Conservation (phyloP, 179 eudicot species). For the Heliamphora pulchella region DNA sequence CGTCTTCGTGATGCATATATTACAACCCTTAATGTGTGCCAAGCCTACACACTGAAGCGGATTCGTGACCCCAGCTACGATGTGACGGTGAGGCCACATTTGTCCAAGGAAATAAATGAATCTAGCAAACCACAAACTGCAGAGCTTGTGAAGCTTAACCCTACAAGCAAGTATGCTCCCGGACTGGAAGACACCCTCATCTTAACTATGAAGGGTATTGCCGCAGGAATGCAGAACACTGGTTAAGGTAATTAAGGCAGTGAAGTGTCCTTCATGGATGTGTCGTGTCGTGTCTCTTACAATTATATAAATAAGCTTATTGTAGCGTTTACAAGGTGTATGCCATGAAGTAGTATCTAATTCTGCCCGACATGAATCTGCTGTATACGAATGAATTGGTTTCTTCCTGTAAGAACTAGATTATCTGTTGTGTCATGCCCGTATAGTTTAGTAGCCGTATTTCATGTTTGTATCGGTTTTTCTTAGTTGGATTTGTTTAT, state of each 20-base stretch:
- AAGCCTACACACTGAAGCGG: conserved; percentile 71
- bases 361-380: no score
- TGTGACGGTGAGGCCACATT: conserved; percentile 64
- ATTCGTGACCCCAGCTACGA: conserved; percentile 73
- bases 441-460: no score
- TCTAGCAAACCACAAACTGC: conserved; percentile 47
- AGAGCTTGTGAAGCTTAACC: conserved; percentile 78
- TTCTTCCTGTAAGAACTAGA: no score
- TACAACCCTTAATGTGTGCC: conserved; percentile 65
- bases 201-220: conserved; percentile 88
- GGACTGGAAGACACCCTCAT: conserved; percentile 83
- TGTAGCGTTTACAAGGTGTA: no score
- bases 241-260: conserved; percentile 27
- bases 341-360: no score
- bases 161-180: conserved; percentile 71
- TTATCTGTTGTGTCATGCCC: no score
- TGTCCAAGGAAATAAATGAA: conserved; percentile 66
- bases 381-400: no score
- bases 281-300: background rate
- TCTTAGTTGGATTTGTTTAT: no score
- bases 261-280: no score
- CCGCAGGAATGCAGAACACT: conserved; percentile 87
- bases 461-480: no score
- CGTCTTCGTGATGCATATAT: conserved; percentile 76
- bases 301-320: background rate